phyloP scores from a whole-genome alignment of 2,329 filamentous ascomycete genomes.

The Verticillium tricorpus region DNA sequence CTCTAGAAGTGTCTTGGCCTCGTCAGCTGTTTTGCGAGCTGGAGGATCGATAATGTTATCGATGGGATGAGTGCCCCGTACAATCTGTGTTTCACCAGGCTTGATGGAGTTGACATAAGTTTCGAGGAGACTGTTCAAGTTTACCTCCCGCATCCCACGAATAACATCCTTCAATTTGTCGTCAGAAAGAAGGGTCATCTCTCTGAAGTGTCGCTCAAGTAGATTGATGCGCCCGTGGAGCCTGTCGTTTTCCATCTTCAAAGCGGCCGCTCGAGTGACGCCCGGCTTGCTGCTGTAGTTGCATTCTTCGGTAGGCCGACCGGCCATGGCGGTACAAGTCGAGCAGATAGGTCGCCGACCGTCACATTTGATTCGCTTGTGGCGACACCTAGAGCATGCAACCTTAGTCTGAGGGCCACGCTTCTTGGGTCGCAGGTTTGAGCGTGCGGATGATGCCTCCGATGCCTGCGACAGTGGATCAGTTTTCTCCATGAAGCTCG shows the following conservation, averaged over 20 bases:
- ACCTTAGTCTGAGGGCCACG: background rate
- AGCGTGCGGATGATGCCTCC: background rate
- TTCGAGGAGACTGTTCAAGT: background rate
- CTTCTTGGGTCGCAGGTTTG: background rate
- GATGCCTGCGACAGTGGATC: background rate
- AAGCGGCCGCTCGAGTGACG: background rate
- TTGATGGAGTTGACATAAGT: background rate
- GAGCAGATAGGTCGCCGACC: background rate
- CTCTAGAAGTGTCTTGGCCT: background rate
- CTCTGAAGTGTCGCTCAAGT: background rate
- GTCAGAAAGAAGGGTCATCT: background rate
- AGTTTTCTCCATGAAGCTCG: background rate
- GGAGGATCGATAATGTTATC: background rate
- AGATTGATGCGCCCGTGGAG: background rate
- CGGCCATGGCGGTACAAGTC: background rate
- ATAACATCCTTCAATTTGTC: background rate
- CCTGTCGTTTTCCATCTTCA: background rate
- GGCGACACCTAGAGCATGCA: background rate
- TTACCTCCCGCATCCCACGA: background rate
- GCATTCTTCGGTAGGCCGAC: background rate
- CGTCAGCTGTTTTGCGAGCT: background rate
- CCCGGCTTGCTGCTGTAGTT: background rate
- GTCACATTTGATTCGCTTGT: background rate
- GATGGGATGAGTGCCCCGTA: background rate
- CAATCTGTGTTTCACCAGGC: background rate